A percentile compares a stretch with the other conserved stretches of the same genome.
Evolutionary conservation across 176 grass and related monocot species (phyloP).

Genomic region (Musa acuminata): DNA sequence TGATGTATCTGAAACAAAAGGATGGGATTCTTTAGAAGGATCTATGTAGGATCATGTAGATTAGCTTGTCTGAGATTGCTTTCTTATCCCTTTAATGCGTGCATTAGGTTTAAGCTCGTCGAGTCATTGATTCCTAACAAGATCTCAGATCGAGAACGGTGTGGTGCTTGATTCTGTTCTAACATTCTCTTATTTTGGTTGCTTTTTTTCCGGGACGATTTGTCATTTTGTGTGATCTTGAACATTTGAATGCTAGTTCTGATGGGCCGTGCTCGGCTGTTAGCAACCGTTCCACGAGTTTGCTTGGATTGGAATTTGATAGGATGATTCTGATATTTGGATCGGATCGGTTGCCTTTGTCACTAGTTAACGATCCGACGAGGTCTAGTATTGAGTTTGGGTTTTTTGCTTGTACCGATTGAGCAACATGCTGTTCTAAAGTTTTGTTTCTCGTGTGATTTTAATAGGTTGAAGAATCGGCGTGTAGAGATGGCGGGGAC

Average conservation of each 20-base stretch:
- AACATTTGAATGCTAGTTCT: neutral
- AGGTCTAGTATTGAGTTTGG: neutral
- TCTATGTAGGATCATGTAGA: neutral
- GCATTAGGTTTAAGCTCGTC: neutral
- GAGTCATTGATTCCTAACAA: neutral
- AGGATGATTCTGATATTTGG: neutral
- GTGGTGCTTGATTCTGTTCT: neutral
- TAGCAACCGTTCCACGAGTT: neutral
- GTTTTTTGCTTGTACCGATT: neutral
- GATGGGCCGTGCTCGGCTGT: neutral
- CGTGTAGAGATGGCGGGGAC: slow-evolving; percentile 53
- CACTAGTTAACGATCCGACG: neutral
- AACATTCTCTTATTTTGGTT: neutral
- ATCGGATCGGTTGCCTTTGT: neutral
- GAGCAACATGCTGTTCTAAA: neutral
- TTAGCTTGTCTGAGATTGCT: neutral
- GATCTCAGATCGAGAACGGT: neutral
- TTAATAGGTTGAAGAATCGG: slow-evolving; percentile 20
- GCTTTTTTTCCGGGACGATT: neutral
- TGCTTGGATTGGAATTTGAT: slow-evolving; percentile 4
- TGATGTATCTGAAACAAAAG: neutral
- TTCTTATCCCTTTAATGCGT: neutral
- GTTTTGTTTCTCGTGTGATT: neutral
- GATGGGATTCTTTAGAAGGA: neutral
- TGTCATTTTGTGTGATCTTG: neutral